Percentiles rank a stretch among this genome's conserved stretches.
phyloP scores from a whole-genome alignment of 495 filamentous ascomycete species.

The Amorphotheca resinae region DNA sequence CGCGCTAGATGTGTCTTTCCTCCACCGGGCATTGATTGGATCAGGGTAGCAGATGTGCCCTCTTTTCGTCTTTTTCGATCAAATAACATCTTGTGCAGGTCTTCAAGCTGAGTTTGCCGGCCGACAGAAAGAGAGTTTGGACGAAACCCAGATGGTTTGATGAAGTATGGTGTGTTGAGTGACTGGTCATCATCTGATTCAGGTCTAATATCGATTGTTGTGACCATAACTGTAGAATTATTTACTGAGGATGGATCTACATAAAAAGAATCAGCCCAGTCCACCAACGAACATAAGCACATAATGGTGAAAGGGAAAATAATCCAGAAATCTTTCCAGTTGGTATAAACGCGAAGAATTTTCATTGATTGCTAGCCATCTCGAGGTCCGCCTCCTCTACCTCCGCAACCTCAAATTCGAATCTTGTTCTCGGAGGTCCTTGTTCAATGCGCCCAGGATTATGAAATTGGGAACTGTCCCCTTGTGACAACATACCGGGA shows the following conservation, averaged over 20 bases:
- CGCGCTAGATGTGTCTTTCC: constrained; percentile 77
- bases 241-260: constrained; percentile 21
- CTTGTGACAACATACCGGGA: constrained; percentile 7
- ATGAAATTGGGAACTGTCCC: background rate
- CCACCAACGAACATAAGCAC: constrained; percentile 11
- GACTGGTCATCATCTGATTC: constrained; percentile 22
- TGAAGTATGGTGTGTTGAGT: constrained; percentile 31
- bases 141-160: constrained; percentile 64
- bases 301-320: constrained; percentile 14
- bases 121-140: constrained; percentile 69
- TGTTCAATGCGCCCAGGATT: constrained; percentile 6
- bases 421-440: background rate
- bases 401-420: constrained; percentile 23
- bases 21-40: constrained; percentile 62
- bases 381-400: constrained; percentile 21
- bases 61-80: constrained; percentile 48
- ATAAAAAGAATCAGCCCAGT: constrained; percentile 19
- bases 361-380: constrained; percentile 13
- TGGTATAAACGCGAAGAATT: background rate
- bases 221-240: constrained; percentile 20
- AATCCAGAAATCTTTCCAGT: background rate
- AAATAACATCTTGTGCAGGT: constrained; percentile 54
- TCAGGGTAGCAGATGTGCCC: constrained; percentile 54
- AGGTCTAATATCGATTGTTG: constrained; percentile 23
- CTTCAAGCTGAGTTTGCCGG: constrained; percentile 55